phyloP scores from a whole-genome alignment of 805 yeast genomes.

The Jamesozyma piceae region DNA sequence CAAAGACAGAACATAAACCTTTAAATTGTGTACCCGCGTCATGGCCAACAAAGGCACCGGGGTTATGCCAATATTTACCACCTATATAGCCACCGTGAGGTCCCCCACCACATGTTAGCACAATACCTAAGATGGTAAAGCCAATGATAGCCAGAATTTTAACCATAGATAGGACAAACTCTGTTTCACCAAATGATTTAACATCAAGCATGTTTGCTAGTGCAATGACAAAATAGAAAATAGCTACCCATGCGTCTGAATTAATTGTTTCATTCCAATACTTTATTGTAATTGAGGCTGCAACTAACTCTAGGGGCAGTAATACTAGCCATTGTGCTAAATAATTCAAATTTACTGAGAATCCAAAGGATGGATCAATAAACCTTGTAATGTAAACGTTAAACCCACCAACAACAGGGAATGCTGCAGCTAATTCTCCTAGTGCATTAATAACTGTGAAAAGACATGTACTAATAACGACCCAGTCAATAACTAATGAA shows the following conservation, averaged over 20 bases:
- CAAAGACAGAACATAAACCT: constrained; percentile 46
- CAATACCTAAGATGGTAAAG: constrained; percentile 46
- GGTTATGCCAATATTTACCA: constrained; percentile 39
- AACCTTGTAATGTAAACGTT: constrained; percentile 42
- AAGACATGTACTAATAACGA: constrained; percentile 47
- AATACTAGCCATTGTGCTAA: constrained; percentile 48
- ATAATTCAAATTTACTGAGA: constrained; percentile 45
- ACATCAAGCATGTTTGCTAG: constrained; percentile 45
- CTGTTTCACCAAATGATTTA: constrained; percentile 49
- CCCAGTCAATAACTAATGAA: constrained; percentile 48
- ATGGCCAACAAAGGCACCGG: constrained; percentile 55
- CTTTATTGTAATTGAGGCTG: constrained; percentile 46
- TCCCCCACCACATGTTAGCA: constrained; percentile 42
- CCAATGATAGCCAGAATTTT: constrained; percentile 43
- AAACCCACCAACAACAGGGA: constrained; percentile 47
- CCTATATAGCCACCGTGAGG: constrained; percentile 34
- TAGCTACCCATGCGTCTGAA: constrained; percentile 54
- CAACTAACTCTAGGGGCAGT: constrained; percentile 52
- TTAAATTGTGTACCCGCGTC: constrained; percentile 34
- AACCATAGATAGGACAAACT: constrained; percentile 41
- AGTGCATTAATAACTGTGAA: constrained; percentile 47
- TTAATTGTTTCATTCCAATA: constrained; percentile 44
- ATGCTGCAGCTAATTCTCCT: constrained; percentile 46
- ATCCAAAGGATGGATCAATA: constrained; percentile 48
- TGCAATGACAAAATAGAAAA: constrained; percentile 41